Evolutionary conservation across 257 asterid species (phyloP).

Genomic region (Scutellaria minor): DNA sequence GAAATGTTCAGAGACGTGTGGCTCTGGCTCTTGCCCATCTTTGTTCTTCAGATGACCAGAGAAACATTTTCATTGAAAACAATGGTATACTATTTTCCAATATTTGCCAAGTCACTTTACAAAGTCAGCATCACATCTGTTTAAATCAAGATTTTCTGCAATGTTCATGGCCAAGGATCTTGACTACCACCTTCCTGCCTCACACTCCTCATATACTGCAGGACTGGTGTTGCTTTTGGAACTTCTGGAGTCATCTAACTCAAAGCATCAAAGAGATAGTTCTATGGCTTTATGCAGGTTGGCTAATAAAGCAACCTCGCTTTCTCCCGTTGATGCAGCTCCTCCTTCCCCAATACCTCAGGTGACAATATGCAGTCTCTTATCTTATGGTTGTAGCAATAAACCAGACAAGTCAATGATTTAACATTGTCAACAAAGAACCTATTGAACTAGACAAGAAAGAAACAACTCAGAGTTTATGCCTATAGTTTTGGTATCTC

Average conservation of each 20-base stretch:
- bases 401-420: neutral
- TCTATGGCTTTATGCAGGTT: conserved; percentile 82
- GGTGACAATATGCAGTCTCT: conserved; percentile 46
- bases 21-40: conserved; percentile 96
- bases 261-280: conserved; percentile 73
- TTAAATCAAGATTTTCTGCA: conserved; percentile 26
- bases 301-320: conserved; percentile 80
- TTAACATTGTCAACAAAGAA: no score
- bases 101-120: conserved; percentile 19
- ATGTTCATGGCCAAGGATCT: conserved; percentile 23
- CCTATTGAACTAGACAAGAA: no score
- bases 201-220: conserved; percentile 42
- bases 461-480: no score
- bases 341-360: conserved; percentile 97
- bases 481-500: neutral
- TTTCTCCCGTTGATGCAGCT: conserved; percentile 91
- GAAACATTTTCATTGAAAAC: conserved; percentile 74
- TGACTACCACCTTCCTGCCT: conserved; percentile 18
- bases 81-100: conserved; percentile 55
- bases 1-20: conserved; percentile 75
- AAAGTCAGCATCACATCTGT: conserved; percentile 21
- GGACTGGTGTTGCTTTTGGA: conserved; percentile 88
- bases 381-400: conserved; percentile 18
- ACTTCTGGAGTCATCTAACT: conserved; percentile 69
- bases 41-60: conserved; percentile 89